These are phyloP conservation scores for Mortierella sp. DNA, from an alignment of 371 early-diverging fungal genomes.

Conservation along the genomic window DNA sequence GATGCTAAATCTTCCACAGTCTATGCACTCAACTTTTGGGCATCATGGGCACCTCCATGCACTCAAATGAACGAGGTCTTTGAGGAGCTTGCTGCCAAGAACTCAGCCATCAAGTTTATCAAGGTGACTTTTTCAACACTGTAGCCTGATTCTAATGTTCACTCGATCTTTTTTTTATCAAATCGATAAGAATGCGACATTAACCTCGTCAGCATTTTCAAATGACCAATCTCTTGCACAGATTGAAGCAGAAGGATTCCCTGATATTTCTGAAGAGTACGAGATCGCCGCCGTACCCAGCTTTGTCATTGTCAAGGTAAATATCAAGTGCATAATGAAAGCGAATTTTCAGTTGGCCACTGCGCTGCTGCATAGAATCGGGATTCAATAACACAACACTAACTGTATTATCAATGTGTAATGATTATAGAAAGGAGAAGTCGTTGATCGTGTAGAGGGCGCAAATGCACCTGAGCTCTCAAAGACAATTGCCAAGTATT, in stretches of 20 bases:
- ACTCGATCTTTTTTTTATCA: too few relatives aligned
- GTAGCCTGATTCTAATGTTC: too few relatives aligned
- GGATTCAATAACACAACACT: neutral
- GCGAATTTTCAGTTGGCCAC: too few relatives aligned
- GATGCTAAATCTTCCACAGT: conserved; percentile 46
- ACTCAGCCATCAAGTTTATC: conserved; percentile 80
- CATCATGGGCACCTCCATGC: conserved; percentile 91
- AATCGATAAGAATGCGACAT: neutral
- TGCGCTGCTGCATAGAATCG: neutral
- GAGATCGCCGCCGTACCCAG: conserved; percentile 95
- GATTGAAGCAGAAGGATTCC: conserved; percentile 93
- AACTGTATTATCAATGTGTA: neutral
- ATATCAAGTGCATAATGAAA: neutral
- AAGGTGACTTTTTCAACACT: conserved; percentile 77
- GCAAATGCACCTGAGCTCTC: conserved; percentile 89
- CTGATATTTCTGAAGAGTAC: conserved; percentile 87
- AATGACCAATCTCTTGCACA: conserved; percentile 23
- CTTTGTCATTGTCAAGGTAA: conserved; percentile 86
- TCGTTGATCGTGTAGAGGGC: conserved; percentile 86
- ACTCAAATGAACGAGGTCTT: conserved; percentile 93
- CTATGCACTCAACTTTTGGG: conserved; percentile 88
- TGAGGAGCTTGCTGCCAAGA: conserved; percentile 83
- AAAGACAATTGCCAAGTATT: conserved; percentile 77
- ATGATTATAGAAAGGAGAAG: conserved; percentile 66
- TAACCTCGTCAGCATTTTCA: neutral